A percentile compares a stretch with the other conserved stretches of the same genome.
Evolutionary conservation across 169 alveolate genomes (phyloP).

Genomic region (Besnoitia besnoiti): DNA sequence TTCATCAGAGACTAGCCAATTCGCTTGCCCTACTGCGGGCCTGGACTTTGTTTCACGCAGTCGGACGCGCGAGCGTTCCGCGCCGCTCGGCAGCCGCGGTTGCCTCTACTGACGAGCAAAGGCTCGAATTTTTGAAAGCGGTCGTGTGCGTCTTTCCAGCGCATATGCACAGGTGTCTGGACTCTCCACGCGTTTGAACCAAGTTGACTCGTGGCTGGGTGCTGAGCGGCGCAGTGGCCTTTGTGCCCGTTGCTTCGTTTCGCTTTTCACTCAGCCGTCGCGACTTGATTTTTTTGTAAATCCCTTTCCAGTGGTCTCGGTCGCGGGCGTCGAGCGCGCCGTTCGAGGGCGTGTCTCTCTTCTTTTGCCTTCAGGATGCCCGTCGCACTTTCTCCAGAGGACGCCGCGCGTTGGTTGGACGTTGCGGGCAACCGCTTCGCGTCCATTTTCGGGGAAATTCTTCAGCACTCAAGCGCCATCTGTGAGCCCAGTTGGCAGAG

Average conservation of each 20-base stretch:
- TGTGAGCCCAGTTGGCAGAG: neutral
- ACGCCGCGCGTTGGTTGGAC: slow-evolving; percentile 13
- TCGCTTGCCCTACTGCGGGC: too few species aligned
- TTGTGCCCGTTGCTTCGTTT: neutral
- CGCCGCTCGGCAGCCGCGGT: too few species aligned
- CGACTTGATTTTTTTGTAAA: neutral
- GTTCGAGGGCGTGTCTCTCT: neutral
- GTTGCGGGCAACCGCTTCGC: neutral
- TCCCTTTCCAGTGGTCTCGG: neutral
- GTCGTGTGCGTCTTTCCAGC: too few species aligned
- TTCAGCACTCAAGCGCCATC: neutral
- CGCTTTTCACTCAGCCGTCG: neutral
- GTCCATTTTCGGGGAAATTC: neutral
- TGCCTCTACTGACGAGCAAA: too few species aligned
- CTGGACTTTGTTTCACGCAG: too few species aligned
- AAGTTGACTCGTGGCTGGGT: too few species aligned
- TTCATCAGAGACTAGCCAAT: too few species aligned
- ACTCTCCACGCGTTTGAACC: too few species aligned
- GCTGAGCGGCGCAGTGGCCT: too few species aligned
- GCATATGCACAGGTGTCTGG: too few species aligned
- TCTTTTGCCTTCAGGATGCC: slow-evolving; percentile 9
- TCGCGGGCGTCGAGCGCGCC: neutral
- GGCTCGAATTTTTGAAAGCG: too few species aligned
- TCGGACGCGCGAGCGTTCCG: too few species aligned
- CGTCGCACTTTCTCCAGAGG: neutral